Percentiles rank a stretch among this genome's conserved stretches.
These are phyloP conservation scores for Phylloporus arenicola DNA, from an alignment of 768 basidiomycete species.

Conservation along the genomic window DNA sequence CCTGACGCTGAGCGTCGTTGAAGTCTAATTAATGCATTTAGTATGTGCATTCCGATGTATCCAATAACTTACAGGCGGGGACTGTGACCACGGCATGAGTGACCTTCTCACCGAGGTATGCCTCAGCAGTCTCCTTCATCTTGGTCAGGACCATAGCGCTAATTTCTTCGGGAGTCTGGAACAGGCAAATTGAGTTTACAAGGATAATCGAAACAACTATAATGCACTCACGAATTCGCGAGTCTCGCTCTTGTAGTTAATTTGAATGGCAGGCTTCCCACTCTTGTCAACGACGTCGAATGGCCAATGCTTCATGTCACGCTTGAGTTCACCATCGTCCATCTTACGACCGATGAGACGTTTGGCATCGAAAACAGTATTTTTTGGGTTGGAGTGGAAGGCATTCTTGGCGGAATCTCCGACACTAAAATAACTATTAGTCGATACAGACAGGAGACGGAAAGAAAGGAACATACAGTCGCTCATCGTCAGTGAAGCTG, in stretches of 20 bases:
- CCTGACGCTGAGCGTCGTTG: slow-evolving; percentile 99
- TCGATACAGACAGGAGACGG: rapidly evolving
- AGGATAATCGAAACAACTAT: neutral
- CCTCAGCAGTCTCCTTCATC: slow-evolving; percentile 99
- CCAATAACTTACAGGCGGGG: slow-evolving; percentile 69
- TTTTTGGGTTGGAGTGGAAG: slow-evolving; percentile 82
- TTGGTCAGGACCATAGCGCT: slow-evolving; percentile 92
- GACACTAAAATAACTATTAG: slow-evolving; percentile 37
- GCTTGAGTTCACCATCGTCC: slow-evolving; percentile 73
- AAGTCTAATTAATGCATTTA: slow-evolving; percentile 62
- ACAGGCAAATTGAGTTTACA: neutral
- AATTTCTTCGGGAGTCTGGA: slow-evolving; percentile 89
- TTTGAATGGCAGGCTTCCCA: slow-evolving; percentile 75
- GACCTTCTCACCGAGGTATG: slow-evolving; percentile 93
- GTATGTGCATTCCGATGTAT: neutral
- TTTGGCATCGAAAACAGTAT: slow-evolving; percentile 96
- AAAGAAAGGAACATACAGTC: slow-evolving; percentile 37
- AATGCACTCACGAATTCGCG: slow-evolving; percentile 73
- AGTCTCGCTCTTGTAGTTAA: slow-evolving; percentile 71
- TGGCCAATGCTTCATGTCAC: slow-evolving; percentile 88
- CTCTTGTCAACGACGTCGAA: slow-evolving; percentile 76
- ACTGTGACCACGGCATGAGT: slow-evolving; percentile 98
- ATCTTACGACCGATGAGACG: slow-evolving; percentile 87
- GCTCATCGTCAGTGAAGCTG: slow-evolving; percentile 72
- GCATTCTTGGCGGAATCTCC: slow-evolving; percentile 98